phyloP scores from a whole-genome alignment of 2,329 filamentous ascomycete species.

The Huntiella omanensis region DNA sequence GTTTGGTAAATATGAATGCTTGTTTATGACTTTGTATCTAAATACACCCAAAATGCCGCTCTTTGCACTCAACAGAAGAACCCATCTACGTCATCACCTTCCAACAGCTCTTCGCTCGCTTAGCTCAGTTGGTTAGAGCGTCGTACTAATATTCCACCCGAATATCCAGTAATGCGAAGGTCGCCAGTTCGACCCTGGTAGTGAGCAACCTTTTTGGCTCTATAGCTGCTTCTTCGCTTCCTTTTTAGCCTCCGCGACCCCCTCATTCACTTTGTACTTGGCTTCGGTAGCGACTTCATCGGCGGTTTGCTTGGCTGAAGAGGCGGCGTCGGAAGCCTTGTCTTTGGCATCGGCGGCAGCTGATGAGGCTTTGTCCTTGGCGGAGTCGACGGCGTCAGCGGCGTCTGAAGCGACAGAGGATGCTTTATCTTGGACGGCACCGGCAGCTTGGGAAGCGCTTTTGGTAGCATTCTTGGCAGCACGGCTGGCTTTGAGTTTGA shows the following conservation, averaged over 20 bases:
- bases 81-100: no score
- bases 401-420: conserved; percentile 17
- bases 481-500: conserved; percentile 21
- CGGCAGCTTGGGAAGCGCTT: conserved; percentile 15
- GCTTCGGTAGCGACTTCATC: conserved; percentile 24
- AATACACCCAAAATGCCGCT: no score
- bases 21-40: no score
- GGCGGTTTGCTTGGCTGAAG: conserved; percentile 19
- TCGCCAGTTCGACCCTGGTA: conserved; percentile 11
- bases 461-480: conserved; percentile 4
- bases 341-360: conserved; percentile 19
- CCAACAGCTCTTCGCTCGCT: conserved; percentile 10
- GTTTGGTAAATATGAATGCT: no score
- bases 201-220: conserved; percentile 3
- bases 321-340: conserved; percentile 17
- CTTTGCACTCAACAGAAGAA: no score
- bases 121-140: conserved; percentile 12
- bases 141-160: conserved; percentile 9
- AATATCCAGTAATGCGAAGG: conserved; percentile 10
- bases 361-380: conserved; percentile 19
- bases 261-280: conserved; percentile 22
- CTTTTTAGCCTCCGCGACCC: conserved; percentile 23
- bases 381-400: conserved; percentile 15
- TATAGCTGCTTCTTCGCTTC: conserved; percentile 16
- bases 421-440: conserved; percentile 24